Evolutionary conservation across 1,284 basidiomycete genomes (phyloP), one percentile per base, ranked within the genome.

Genomic region (Clitocybe nebularis): DNA sequence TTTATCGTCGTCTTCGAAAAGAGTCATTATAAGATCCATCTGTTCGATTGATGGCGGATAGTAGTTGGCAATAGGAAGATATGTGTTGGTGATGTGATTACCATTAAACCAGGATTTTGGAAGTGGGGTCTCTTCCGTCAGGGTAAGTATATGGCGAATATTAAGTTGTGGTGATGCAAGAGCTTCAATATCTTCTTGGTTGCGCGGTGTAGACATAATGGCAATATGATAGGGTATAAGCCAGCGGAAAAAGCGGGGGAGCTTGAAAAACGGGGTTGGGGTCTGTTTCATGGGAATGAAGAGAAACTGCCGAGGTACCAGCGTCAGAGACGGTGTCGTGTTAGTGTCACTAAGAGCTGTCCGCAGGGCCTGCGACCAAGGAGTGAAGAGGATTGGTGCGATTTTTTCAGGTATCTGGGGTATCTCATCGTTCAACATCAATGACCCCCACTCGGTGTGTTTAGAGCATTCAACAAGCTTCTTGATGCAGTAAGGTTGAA

Each of bases 181-280:
- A 2, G 64, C 62, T 3, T 56, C 50, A 38, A 81, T 71, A 53
- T 83, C 79, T n/a, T 66, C 62, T 39, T 67, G 67, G 45, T 61
- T 54, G 1, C 74, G 65, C 0, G 79, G 79, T 0, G 75, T 79
- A 0, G 78, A 80, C 74, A 81, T 79, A 30, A 78, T 66, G 3
- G 79, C 78, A 14, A 82, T 49, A 36, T 74, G 68, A 51, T 69
- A 75, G 4, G 79, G 79, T 24, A 81, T 62, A 7, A 83, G 63
- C 78, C 78, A 81, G 5, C 77, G 68, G 55, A 81, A 80, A 59
- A 75, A 79, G 4, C 78, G 69, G 22, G 76, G 76, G 3, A 81
- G 60, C 46, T 65, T 70, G 49, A 63, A 63, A 25, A 62, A 67
- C 1, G 29, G 11, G 16, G 23, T 39, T 0, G 33, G 37, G 19